These are phyloP conservation scores for Neonectria neomacrospora DNA, from an alignment of 2,329 filamentous ascomycete species.

Conservation along the genomic window DNA sequence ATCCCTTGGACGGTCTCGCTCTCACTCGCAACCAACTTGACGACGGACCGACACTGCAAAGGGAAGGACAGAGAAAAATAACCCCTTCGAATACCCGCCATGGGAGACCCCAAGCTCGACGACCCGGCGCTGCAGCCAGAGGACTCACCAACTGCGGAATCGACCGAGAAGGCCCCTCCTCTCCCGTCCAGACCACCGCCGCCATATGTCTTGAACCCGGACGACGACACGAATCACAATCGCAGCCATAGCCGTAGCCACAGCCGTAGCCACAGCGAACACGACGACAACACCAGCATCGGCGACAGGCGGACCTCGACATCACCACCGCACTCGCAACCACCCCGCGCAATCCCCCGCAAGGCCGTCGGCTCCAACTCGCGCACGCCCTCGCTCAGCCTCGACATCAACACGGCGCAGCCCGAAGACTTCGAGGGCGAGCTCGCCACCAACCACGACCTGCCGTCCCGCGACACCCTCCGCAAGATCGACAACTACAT, in stretches of 20 bases:
- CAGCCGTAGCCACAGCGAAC: slow-evolving; percentile 6
- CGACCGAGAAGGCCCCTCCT: slow-evolving; percentile 12
- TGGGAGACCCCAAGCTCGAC: slow-evolving; percentile 33
- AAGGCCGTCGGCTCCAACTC: slow-evolving; percentile 33
- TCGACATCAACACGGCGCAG: slow-evolving; percentile 53
- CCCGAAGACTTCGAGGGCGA: slow-evolving; percentile 67
- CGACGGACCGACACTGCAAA: neutral
- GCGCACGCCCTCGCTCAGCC: slow-evolving; percentile 39
- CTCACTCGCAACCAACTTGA: neutral
- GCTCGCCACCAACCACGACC: slow-evolving; percentile 64
- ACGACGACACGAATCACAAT: slow-evolving; percentile 22
- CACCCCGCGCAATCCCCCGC: slow-evolving; percentile 22
- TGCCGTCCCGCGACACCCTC: slow-evolving; percentile 62
- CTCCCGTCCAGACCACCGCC: slow-evolving; percentile 22
- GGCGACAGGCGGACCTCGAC: neutral
- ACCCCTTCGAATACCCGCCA: neutral
- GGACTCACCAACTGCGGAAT: neutral
- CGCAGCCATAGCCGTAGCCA: too few relatives aligned
- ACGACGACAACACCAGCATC: neutral
- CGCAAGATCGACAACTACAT: slow-evolving; percentile 64
- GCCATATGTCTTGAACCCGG: slow-evolving; percentile 22
- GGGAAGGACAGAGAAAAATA: neutral
- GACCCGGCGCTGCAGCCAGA: slow-evolving; percentile 13
- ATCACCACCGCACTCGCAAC: neutral
- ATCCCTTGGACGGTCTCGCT: neutral